These are phyloP conservation scores for Geum urbanum DNA, from an alignment of 306 rosid genomes.

Conservation along the genomic window DNA sequence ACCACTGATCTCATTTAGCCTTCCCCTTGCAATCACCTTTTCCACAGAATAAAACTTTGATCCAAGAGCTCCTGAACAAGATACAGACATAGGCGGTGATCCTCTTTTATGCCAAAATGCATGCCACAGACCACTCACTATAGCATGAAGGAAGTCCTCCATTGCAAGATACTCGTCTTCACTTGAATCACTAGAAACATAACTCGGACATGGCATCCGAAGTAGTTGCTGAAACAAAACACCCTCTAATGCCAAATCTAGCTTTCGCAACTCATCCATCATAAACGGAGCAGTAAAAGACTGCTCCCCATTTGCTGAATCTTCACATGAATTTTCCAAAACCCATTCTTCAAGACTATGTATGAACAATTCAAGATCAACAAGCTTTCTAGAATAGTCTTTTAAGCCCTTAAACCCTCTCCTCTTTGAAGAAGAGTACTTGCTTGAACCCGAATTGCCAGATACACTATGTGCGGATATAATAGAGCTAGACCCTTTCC, in stretches of 20 bases:
- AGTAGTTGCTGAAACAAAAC: slow-evolving; percentile 74
- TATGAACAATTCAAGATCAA: slow-evolving; percentile 56
- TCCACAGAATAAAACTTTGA: slow-evolving; percentile 72
- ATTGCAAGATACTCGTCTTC: slow-evolving; percentile 78
- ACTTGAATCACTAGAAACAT: slow-evolving; percentile 34
- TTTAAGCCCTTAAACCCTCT: slow-evolving; percentile 66
- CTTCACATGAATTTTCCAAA: slow-evolving; percentile 48
- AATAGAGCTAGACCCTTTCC: slow-evolving; percentile 58
- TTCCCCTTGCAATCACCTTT: slow-evolving; percentile 73
- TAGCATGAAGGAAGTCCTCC: slow-evolving; percentile 79
- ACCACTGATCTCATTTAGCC: slow-evolving; percentile 62
- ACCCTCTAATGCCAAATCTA: slow-evolving; percentile 88
- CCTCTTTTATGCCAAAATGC: slow-evolving; percentile 89
- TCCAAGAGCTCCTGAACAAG: slow-evolving; percentile 70
- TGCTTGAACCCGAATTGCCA: slow-evolving; percentile 60
- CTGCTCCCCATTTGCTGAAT: slow-evolving; percentile 45
- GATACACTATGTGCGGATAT: slow-evolving; percentile 56
- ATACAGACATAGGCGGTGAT: slow-evolving; percentile 62
- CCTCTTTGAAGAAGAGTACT: slow-evolving; percentile 48
- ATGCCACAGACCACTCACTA: slow-evolving; percentile 78
- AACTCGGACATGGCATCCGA: slow-evolving; percentile 63
- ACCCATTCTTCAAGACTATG: slow-evolving; percentile 72
- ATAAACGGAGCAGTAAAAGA: slow-evolving; percentile 57
- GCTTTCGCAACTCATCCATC: slow-evolving; percentile 66
- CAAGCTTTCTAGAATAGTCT: slow-evolving; percentile 67